These are phyloP conservation scores for Pseudomonodictys pantanalensis DNA, from an alignment of 495 filamentous ascomycete species.

Conservation along the genomic window DNA sequence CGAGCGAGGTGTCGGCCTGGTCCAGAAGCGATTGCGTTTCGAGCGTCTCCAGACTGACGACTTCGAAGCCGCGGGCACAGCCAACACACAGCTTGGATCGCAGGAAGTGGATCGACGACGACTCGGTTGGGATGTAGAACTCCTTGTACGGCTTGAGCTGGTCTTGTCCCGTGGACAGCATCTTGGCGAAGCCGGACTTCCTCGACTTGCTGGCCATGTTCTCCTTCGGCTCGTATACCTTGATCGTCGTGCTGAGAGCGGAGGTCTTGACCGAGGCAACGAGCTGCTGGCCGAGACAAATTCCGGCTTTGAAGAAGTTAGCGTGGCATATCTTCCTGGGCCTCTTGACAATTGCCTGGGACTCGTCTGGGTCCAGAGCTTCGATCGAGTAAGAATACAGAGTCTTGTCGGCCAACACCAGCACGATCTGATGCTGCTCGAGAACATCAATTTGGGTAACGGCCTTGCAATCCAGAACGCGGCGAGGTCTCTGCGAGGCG, in stretches of 20 bases:
- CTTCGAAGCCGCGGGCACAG: conserved; percentile 92
- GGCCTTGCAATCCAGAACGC: conserved; percentile 78
- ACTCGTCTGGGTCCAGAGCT: conserved; percentile 78
- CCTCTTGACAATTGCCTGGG: conserved; percentile 68
- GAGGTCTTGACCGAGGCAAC: conserved; percentile 93
- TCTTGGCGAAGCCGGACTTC: conserved; percentile 87
- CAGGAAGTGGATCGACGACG: conserved; percentile 93
- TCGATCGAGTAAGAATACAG: conserved; percentile 82
- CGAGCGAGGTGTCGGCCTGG: conserved; percentile 95
- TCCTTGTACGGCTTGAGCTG: conserved; percentile 96
- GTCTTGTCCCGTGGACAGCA: conserved; percentile 92
- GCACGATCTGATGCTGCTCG: conserved; percentile 85
- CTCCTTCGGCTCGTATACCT: conserved; percentile 96
- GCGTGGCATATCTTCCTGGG: conserved; percentile 98
- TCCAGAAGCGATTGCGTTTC: conserved; percentile 96
- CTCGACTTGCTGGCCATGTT: conserved; percentile 81
- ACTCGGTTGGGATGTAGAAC: conserved; percentile 97
- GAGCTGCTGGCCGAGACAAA: conserved; percentile 88
- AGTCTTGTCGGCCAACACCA: conserved; percentile 91
- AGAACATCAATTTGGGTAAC: conserved; percentile 96
- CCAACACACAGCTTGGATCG: conserved; percentile 95
- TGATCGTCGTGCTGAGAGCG: conserved; percentile 88
- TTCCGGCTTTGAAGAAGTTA: conserved; percentile 96
- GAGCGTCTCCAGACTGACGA: conserved; percentile 92
- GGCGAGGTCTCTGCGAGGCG: conserved; percentile 66